Evolutionary conservation across 495 filamentous ascomycete genomes (phyloP), one percentile per base, ranked within the genome.

Genomic region (Parathielavia appendiculata): DNA sequence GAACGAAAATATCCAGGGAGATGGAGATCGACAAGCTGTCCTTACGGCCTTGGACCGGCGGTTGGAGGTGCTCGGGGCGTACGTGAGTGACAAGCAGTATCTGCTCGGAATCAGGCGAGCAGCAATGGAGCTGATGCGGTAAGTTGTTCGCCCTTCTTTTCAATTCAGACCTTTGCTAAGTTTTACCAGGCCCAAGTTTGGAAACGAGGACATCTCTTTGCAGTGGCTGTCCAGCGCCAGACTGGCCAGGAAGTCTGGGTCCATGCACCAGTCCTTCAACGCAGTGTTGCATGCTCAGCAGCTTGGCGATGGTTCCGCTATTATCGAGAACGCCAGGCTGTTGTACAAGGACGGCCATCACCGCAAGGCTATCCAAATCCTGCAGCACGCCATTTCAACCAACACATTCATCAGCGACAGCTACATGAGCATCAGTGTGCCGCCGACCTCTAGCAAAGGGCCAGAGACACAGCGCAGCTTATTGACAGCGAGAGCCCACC

Each of bases 321-420:
- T 86, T 36, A 90, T 97, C 59, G 95, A 99, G 67, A 91, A 99
- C 70, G 89, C 93, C 8, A 81, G 88, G 52, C 81, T 97, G 43
- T 75, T 97, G n/a, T 97, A 93, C 90, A 91, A 88, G 64, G 90
- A 95, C 69, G 91, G 91, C 7, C 85, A 96, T 66, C 91, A 96
- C 66, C 84, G 91, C 48, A 96, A 96, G 73, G 95, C 95, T 16
- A 97, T 99, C 60, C 90, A 95, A 62, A 86, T 82, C 11, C 76
- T 98, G 17, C 83, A 93, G 68, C 84, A 88, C 34, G 91, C 91
- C 35, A 95, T 97, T 63, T 77, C 80, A 54, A 83, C 78, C 30
- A 88, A 89, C 63, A 81, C 86, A 23, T 91, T 91, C 49, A 70
- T 73, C 22, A 66, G 40, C 34, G 61, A 61, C 5, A 56, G 41